These are phyloP conservation scores for Suillus clintonianus DNA, from an alignment of 768 basidiomycete genomes.

Conservation along the genomic window DNA sequence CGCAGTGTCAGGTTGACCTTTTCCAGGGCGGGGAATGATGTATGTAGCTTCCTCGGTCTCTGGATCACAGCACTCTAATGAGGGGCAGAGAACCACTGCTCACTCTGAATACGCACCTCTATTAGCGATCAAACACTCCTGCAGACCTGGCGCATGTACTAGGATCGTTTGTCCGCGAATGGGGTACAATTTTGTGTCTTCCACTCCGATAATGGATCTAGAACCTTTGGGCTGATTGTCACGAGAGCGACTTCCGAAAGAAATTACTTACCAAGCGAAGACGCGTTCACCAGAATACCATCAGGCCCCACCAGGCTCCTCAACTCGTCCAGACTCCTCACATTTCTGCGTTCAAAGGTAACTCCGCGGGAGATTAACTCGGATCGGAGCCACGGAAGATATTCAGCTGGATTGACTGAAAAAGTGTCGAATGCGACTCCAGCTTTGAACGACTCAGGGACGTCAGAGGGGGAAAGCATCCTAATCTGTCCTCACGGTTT, in stretches of 20 bases:
- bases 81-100: background rate
- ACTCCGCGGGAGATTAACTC: constrained; percentile 42
- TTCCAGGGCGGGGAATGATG: constrained; percentile 62
- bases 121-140: constrained; percentile 31
- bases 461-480: constrained; percentile 30
- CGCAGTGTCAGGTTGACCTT: constrained; percentile 41
- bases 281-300: constrained; percentile 56
- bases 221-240: constrained; percentile 45
- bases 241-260: background rate
- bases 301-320: constrained; percentile 37
- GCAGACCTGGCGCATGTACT: constrained; percentile 66
- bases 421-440: constrained; percentile 49
- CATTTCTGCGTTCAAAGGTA: constrained; percentile 41
- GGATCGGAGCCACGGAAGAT: constrained; percentile 50
- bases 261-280: constrained; percentile 46
- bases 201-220: constrained; percentile 74
- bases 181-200: constrained; percentile 74
- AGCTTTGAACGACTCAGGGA: constrained; percentile 34
- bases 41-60: constrained; percentile 43
- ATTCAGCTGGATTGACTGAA: constrained; percentile 51
- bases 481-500: constrained; percentile 29
- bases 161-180: constrained; percentile 85
- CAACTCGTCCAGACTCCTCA: constrained; percentile 49
- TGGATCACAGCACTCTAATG: constrained; percentile 2
- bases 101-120: constrained; percentile 20